Evolutionary conservation across 1,139 yeast species (phyloP), one percentile per base, ranked within the genome.

Genomic region (Pichia sp.): DNA sequence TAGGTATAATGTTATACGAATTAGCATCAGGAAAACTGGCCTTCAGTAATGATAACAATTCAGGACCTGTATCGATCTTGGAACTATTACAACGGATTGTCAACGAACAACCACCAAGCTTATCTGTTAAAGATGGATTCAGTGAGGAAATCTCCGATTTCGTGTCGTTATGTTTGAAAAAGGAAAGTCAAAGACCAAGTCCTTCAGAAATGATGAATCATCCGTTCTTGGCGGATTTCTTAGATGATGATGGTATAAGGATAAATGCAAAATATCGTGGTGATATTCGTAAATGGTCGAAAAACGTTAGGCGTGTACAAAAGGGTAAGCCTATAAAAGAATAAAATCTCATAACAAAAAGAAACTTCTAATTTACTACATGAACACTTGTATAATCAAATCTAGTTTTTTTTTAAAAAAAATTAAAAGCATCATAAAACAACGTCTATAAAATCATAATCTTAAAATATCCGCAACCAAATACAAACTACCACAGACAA

Each of bases 71-170:
- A 3, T 96, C 98, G 3, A 91, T 93, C 40, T 72, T 93, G 55
- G 99, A 93, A 62, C 72, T 93, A 35, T 68, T 93, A 50, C 99
- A 93, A 67, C 71, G 96, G 56, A 91, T 93, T 43, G 99, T 93
- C 24, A 88, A 91, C 60, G 99, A 94, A 63, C 82, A 83, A 4
- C 93, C 98, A 0, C 99, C 99, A 12, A 70, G 77, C 1, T 72
- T 91, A 2, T 65, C 64, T 3, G 61, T 60, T 9, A 67, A 62
- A 10, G 62, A 63, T 22, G 67, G 67, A 17, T 77, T 69, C 53
- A 66, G 77, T 18, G 57, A 61, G 2, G 73, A 70, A 30, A 70
- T 89, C 57, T 74, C 85, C 53, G 69, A 71, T 45, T 87, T 89
- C 60, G 81, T 89, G 28, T 81, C 81, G 57, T 69, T 73, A 45